These are phyloP conservation scores for Kodamaea hsintzibuensis DNA, from an alignment of 805 yeast genomes.

Conservation along the genomic window DNA sequence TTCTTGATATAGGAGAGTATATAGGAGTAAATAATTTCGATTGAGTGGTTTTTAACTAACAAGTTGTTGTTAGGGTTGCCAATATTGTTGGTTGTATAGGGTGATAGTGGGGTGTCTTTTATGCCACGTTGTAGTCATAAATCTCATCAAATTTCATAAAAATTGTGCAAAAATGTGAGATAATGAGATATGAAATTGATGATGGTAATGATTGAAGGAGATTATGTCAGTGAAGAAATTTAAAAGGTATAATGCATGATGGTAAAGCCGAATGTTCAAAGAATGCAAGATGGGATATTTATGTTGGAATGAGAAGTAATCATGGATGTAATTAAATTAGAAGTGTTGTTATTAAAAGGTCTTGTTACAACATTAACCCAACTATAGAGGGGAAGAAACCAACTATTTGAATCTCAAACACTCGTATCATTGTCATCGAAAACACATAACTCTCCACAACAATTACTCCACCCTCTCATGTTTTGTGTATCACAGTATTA, in stretches of 20 bases:
- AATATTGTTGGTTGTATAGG: neutral
- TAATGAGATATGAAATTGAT: no score
- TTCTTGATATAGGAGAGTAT: neutral
- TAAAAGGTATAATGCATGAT: neutral
- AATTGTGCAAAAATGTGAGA: neutral
- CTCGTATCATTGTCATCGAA: no score
- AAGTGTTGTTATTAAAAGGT: no score
- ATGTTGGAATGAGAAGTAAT: neutral
- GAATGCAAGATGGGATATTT: neutral
- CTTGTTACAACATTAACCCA: no score
- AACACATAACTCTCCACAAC: no score
- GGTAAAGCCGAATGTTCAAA: neutral
- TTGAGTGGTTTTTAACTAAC: no score
- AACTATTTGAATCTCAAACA: no score
- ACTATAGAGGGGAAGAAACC: no score
- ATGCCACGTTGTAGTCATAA: neutral
- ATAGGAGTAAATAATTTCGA: neutral
- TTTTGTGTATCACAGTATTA: neutral
- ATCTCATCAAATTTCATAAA: neutral
- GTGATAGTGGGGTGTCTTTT: neutral
- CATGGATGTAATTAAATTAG: no score
- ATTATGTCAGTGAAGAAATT: neutral
- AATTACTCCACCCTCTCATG: neutral
- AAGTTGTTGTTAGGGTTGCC: no score
- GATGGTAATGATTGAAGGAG: neutral